Base-by-base conservation (phyloP, 345 rosid genomes). In the Salix exigua region DNA sequence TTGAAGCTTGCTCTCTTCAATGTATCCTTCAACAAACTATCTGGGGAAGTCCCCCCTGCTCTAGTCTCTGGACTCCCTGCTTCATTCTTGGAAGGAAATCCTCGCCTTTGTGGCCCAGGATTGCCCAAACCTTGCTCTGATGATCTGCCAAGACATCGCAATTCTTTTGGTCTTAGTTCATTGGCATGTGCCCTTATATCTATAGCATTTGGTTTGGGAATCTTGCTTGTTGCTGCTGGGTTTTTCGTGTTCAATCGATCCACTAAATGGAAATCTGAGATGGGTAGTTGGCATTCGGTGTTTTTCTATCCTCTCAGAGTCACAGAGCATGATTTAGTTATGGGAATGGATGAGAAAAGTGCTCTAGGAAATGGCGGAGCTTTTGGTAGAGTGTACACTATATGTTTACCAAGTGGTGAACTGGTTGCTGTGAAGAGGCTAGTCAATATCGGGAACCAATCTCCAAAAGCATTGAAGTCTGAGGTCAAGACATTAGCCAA, bases 1-100 rank as follows among this genome's bases (percentile, higher is more conserved):
- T 83, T 91, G 87, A 91, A 91, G 88, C 97, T 95, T 69, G 99
- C 97, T 50, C 96, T 93, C 68, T 90, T 95, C 83, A 95, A 95
- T 73, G 94, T 90, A 16, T 95, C 99, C 4, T 91, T 81, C 81
- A 91, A 95, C 79, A 87, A 70, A 33, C 86, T 95, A 50, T 90
- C 97, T 7, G 99, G 98, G 38, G 53, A 51, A 69, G 81, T 77
- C 89, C 98, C 71, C 83, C 61, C 63, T 85, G 84, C 92, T 62
- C 87, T 94, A 40, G 87, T 94, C 74, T 87, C 94, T 1, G 98
- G 98, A 30, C 90, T 92, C 70, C 98, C 97, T 6, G 98, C 97
- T 80, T 94, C 98, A 7, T 92, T 83, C 77, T 80, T 94, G 73
- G 91, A 94, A 80, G 98, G 98, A 78, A 94, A 94, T 80, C 88